Conservation (phyloP, 768 basidiomycete genomes). For the Sarcodon sp. region DNA sequence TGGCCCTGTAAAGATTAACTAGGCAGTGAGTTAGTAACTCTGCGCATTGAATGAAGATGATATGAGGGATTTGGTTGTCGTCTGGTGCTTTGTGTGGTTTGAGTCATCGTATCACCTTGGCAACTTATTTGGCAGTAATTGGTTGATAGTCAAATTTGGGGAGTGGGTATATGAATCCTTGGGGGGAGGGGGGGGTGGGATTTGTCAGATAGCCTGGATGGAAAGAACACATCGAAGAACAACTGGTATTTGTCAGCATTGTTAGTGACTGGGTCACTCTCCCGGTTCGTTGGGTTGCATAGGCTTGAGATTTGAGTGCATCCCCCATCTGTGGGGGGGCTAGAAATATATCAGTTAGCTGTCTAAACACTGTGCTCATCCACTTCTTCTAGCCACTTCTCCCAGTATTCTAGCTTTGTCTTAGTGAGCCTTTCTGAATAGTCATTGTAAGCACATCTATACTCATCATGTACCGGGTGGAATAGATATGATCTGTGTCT, state of each 20-base stretch:
- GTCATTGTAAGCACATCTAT: constrained; percentile 3
- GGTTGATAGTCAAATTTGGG: too few relatives aligned
- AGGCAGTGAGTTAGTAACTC: constrained; percentile 15
- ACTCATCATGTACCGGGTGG: constrained; percentile 7
- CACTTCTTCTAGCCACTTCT: constrained; percentile 10
- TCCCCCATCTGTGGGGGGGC: constrained; percentile 4
- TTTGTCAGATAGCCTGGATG: too few relatives aligned
- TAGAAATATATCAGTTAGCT: constrained; percentile 3
- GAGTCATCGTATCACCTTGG: too few relatives aligned
- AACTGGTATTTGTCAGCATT: too few relatives aligned
- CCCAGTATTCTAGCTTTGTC: constrained; percentile 13
- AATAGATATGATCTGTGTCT: constrained; percentile 1
- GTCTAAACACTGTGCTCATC: constrained; percentile 10
- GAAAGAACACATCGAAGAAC: too few relatives aligned
- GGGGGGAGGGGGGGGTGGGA: too few relatives aligned
- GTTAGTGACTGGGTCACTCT: too few relatives aligned
- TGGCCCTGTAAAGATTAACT: constrained; percentile 15
- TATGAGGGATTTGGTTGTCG: constrained; percentile 17
- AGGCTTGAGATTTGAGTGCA: constrained; percentile 10
- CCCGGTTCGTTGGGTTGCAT: too few relatives aligned
- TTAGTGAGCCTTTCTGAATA: constrained; percentile 7
- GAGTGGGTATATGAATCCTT: too few relatives aligned
- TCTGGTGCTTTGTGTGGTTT: constrained; percentile 22
- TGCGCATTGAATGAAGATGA: constrained; percentile 15
- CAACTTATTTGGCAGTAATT: too few relatives aligned